Base-by-base conservation (phyloP, 306 rosid species). In the Quercus wislizeni region DNA sequence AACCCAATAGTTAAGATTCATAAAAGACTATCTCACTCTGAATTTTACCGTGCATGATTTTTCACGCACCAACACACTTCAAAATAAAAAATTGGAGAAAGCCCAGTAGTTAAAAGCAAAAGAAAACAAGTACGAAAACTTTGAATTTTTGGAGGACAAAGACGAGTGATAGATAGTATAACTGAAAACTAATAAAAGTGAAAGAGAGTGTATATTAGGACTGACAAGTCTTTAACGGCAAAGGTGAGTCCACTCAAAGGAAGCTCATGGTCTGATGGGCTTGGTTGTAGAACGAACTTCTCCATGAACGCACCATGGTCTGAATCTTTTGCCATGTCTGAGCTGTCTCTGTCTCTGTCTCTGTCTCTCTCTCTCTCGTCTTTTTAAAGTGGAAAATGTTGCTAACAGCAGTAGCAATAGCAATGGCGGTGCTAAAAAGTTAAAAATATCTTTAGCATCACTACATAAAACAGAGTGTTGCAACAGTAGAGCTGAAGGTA, bases 221-320 rank as follows among this genome's bases (percentile, higher is more conserved):
- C 90, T 84, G 79, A 92, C 99, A 95, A 88, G 83, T 95, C 99
- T 86, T 95, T 95, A 76, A 91, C 87, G 10, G 97, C 99, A 78
- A 95, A 95, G 28, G 92, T 91, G 86, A 92, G 99, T 82, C 89
- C 69, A 73, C 76, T 84, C 72, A 92, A 74, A 30, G 98, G 96
- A 85, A 90, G 92, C 35, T 46, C 64, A 5, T 30, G 78, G 9
- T 87, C 65, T 3, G 96, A 77, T 81, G 86, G 75, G 77, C 31
- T 78, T 59, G 91, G 94, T 28, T 51, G 90, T 9, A 95, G 78
- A 81, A 74, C 59, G 85, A 95, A 86, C 88, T 86, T 94, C 82
- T 87, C 92, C 80, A 55, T 69, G 89, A 92, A 94, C 74, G 97
- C 97, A 79, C 97, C 97, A 71, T 84, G 38, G 64, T 84, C 84